Conservation (phyloP, 2,329 filamentous ascomycete species). For the Pseudogymnoascus sp. region DNA sequence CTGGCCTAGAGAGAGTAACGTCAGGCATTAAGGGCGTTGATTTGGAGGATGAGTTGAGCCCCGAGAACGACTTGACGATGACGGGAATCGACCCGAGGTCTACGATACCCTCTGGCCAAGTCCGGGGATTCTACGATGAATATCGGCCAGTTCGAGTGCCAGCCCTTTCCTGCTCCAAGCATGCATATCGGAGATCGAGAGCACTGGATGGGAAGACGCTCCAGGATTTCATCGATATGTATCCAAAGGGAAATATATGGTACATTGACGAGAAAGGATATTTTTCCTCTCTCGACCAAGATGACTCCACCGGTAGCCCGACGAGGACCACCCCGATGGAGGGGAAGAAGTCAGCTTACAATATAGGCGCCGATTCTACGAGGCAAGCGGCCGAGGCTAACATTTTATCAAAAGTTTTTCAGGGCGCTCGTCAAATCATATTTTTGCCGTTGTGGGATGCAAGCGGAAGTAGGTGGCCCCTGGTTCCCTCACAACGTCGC, state of each 20-base stretch:
- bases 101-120: constrained; percentile 4
- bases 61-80: constrained; percentile 1
- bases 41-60: not conserved
- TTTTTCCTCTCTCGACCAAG: constrained; percentile 26
- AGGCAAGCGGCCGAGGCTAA: constrained; percentile 22
- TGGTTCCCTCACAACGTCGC: not conserved
- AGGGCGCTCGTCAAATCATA: constrained; percentile 25
- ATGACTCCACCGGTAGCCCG: constrained; percentile 11
- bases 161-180: constrained; percentile 21
- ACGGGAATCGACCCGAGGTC: constrained; percentile 6
- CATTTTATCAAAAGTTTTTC: constrained; percentile 24
- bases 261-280: constrained; percentile 26
- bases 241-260: constrained; percentile 28
- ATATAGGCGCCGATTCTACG: constrained; percentile 1
- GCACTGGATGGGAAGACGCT: constrained; percentile 22
- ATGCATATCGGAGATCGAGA: constrained; percentile 18
- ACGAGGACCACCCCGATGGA: not conserved
- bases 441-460: constrained; percentile 28
- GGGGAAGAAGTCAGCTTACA: not conserved
- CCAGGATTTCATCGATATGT: constrained; percentile 22
- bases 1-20: constrained; percentile 1
- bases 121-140: constrained; percentile 8
- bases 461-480: constrained; percentile 19
- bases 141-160: constrained; percentile 23
- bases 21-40: not conserved